Evolutionary conservation across 2,329 filamentous ascomycete species (phyloP), one percentile per base, ranked within the genome.

Genomic region (Claviceps sp.): DNA sequence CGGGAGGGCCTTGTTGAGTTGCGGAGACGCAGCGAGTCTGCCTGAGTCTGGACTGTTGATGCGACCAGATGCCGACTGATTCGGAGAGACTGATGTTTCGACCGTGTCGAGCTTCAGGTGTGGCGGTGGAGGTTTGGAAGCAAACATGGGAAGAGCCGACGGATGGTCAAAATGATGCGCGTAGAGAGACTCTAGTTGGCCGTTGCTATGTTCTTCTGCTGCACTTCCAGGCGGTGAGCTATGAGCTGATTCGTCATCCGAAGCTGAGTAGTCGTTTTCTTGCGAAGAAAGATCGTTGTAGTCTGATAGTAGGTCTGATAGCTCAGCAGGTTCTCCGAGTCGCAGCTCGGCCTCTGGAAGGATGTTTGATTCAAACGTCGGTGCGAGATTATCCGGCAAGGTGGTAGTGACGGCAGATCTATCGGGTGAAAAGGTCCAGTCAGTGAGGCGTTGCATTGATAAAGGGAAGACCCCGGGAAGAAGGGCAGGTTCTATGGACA

Each of bases 1-100:
- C 11, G 77, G 76, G 4, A 78, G 61, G 26, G 75, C 75, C 57
- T 78, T 79, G 63, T 78, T 75, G 43, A 75, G 69, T 56, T 74
- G 68, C 8, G 70, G 69, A 30, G 62, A 61, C 49, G 58, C 52
- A 43, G 57, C 57, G 38, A 60, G 55, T 24, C 56, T 59, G 13
- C 58, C 56, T 18, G 65, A 62, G 41, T 60, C 58, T 5, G 65
- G 63, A 34, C 64, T 63, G 37, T 60, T 59, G 8, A 60, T 51
- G 30, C 54, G 56, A 50, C 59, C 56, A 44, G 58, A 58, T 53
- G 59, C 54, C 37, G 54, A 56, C 46, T 64, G 59, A 54, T 60
- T 60, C 54, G 59, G 58, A 34, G 57, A 52, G 41, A 60, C 54
- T 49, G 62, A 60, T 48, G 60, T 60, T 56, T 71, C 68, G 60